Evolutionary conservation across 352 stramenopile genomes (phyloP), one percentile per base, ranked within the genome.

Genomic region (Pythium grandisporangium): DNA sequence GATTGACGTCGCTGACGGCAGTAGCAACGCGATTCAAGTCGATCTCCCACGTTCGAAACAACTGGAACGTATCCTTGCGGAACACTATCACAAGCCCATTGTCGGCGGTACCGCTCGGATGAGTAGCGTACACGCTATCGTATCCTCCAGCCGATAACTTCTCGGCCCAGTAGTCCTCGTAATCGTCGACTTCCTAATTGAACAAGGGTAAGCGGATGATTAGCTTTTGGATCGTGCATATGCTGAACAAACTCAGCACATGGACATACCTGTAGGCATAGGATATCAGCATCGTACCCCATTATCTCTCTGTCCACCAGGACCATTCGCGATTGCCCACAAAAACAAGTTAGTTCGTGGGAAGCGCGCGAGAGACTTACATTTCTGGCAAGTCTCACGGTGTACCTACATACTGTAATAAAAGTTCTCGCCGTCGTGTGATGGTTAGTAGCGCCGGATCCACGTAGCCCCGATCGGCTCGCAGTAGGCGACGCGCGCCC

Each of bases 211-310:
- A 3, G 30, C 30, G 21, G 21, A 37, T 36, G 27, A 7, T 16
- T 30, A 11, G 30, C 17, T 26, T 42, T 13, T 16, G 21, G n/a
- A 22, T 48, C 16, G 2, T n/a, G n/a, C n/a, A n/a, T n/a, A n/a
- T n/a, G n/a, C n/a, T n/a, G n/a, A n/a, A n/a, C n/a, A n/a, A n/a
- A n/a, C 38, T 11, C 20, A 11, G 22, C 4, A 20, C 74, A 64
- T 58, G n/a, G n/a, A n/a, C n/a, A n/a, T n/a, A n/a, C n/a, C n/a
- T 96, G 84, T 1, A 95, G 62, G 32, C 81, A 95, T 33, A 95
- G 41, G 37, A 96, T 63, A 42, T 95, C 81, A 11, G 83, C 77
- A 32, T 90, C 74, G 33, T 76, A 82, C 17, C 58, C 69, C 16
- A 91, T 32, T 4, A 95, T 69, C 44, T 95, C 81, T 10, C 70